Evolutionary conservation across 805 yeast genomes (phyloP), one percentile per base, ranked within the genome.

Genomic region (Myxozyma udenii): DNA sequence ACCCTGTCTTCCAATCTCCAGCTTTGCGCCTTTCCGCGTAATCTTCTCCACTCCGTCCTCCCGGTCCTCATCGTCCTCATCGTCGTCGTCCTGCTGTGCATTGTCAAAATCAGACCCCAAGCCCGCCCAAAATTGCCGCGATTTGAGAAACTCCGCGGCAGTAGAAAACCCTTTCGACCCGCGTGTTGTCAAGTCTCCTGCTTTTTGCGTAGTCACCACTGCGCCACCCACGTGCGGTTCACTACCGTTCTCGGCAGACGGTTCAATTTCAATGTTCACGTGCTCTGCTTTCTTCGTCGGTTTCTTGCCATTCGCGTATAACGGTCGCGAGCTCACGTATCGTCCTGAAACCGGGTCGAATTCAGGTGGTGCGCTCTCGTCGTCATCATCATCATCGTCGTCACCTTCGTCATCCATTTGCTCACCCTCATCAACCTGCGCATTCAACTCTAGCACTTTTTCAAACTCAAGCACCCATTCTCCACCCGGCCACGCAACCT

Each of bases 331-430:
- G 0, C 82, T 74, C 4, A 83, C 78, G 53, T 78, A 80, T 61
- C 73, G 78, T 1, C 98, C 98, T 0, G 95, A 87, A 1, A 91
- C 95, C 0, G 91, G 85, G 66, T 88, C 85, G 65, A 91, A 91
- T 47, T 80, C 84, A 0, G 98, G 98, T 3, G 60, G 54, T 33
- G 35, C 39, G 26, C 51, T 57, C 9, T 80, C 87, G 40, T 79
- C 85, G 3, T 75, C 80, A 38, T 76, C 76, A 7, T 66, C 70
- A 0, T 64, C 70, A 1, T 62, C 64, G 4, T 55, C 59, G 9
- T 26, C 24, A 7, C 43, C 51, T 7, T 62, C 61, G 9, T 51
- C 61, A 7, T 48, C 47, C 3, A 48, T 61, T 14, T 54, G 55
- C 19, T 35, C 30, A 9, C 23, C 32, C 18, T 51, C 48, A 30